Conservation (phyloP, 192 early-diverging fungal genomes). For the Coemansia reversa region DNA sequence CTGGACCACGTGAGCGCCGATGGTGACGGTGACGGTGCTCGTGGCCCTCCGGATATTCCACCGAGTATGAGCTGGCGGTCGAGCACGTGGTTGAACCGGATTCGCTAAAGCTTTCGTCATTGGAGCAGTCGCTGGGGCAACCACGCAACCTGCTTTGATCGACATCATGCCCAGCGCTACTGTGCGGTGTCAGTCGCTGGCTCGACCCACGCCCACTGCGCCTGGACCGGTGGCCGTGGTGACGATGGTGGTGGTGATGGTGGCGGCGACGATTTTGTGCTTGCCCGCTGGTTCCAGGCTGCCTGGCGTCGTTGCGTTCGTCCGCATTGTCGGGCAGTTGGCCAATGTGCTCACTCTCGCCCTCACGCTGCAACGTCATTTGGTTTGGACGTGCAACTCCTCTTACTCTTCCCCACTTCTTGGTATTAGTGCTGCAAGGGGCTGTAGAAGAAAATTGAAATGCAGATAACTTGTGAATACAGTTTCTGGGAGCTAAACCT, state of each 20-base stretch:
- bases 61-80: constrained; percentile 38
- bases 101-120: constrained; percentile 35
- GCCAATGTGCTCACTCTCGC: neutral
- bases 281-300: neutral
- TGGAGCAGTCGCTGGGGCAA: constrained; percentile 1
- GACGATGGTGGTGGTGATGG: constrained; percentile 15
- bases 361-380: neutral
- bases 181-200: neutral
- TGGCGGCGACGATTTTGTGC: constrained; percentile 3
- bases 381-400: neutral
- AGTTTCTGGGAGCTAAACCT: neutral
- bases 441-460: neutral
- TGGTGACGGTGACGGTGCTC: constrained; percentile 39
- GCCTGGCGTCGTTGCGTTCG: neutral
- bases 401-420: neutral
- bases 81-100: constrained; percentile 48
- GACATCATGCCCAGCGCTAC: neutral
- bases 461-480: neutral
- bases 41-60: constrained; percentile 27
- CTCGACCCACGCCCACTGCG: neutral
- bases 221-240: neutral
- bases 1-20: constrained; percentile 22
- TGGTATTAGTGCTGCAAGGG: neutral
- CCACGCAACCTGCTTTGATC: neutral
- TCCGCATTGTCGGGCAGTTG: neutral